Percentiles rank a stretch among this genome's conserved stretches.
phyloP scores from a whole-genome alignment of 2,329 filamentous ascomycete species.

The Botrytis byssoidea region DNA sequence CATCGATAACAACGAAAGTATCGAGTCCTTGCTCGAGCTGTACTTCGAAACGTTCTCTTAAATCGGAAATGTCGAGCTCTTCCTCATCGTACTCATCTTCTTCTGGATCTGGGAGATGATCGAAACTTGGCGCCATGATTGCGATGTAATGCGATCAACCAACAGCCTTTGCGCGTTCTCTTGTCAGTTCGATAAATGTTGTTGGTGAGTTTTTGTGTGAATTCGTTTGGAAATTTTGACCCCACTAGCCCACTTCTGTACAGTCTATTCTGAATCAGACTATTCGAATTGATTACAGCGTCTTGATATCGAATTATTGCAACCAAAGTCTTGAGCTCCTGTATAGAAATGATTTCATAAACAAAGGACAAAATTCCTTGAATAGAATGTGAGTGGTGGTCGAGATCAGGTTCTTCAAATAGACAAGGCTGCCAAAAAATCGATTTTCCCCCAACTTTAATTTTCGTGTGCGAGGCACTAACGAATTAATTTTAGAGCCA shows the following conservation, averaged over 20 bases:
- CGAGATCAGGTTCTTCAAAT: conserved; percentile 2
- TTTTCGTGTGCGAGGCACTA: conserved; percentile 24
- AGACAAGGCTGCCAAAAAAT: conserved; percentile 18
- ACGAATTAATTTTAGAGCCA: conserved; percentile 18
- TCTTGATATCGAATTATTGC: not conserved
- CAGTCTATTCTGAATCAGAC: conserved; percentile 9
- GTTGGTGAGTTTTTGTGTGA: conserved; percentile 22
- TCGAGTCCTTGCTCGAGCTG: conserved; percentile 95
- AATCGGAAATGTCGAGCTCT: conserved; percentile 92
- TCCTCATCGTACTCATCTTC: conserved; percentile 84
- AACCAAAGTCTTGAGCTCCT: not conserved
- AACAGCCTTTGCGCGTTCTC: conserved; percentile 20
- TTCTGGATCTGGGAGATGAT: conserved; percentile 87
- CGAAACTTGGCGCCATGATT: conserved; percentile 91
- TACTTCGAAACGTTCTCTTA: conserved; percentile 92
- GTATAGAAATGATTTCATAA: not conserved
- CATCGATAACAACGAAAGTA: conserved; percentile 94
- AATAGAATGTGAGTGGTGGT: conserved; percentile 14
- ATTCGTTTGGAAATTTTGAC: conserved; percentile 23
- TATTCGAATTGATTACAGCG: conserved; percentile 5
- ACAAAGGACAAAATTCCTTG: conserved; percentile 7
- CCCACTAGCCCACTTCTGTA: conserved; percentile 21
- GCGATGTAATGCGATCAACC: conserved; percentile 29
- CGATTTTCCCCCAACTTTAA: conserved; percentile 21
- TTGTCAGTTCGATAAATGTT: conserved; percentile 17